Conservation (phyloP, 1,284 basidiomycete species). For the Ustilago nuda region DNA sequence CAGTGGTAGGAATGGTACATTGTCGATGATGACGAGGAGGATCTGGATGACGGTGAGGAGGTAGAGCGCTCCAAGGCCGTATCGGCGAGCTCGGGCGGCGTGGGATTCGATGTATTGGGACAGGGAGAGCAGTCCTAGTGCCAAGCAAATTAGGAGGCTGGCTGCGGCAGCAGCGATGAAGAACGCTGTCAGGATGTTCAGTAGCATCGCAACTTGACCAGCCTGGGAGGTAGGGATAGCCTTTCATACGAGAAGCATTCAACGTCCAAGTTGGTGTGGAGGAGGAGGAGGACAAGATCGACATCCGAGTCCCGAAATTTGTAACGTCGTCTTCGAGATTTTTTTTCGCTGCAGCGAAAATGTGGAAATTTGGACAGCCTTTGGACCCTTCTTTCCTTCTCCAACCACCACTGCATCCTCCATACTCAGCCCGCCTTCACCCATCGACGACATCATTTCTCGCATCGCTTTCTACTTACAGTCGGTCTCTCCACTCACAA, state of each 20-base stretch:
- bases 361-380: slow-evolving; percentile 14
- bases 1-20: slow-evolving; percentile 29
- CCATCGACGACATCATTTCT: not conserved
- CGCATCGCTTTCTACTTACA: too few relatives aligned
- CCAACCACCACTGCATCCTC: not conserved
- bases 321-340: slow-evolving; percentile 5
- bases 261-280: slow-evolving; percentile 5
- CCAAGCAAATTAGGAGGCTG: slow-evolving; percentile 20
- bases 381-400: slow-evolving; percentile 25
- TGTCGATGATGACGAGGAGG: slow-evolving; percentile 16
- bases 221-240: not conserved
- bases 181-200: slow-evolving; percentile 16
- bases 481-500: too few relatives aligned
- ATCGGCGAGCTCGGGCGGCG: slow-evolving; percentile 25
- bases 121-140: slow-evolving; percentile 40
- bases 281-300: not conserved
- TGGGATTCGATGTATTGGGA: slow-evolving; percentile 47
- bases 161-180: slow-evolving; percentile 17
- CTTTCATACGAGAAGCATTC: not conserved
- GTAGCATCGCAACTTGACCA: slow-evolving; percentile 17
- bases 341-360: not conserved
- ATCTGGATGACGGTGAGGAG: slow-evolving; percentile 1
- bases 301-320: slow-evolving; percentile 29
- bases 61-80: slow-evolving; percentile 25
- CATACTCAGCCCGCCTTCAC: not conserved